Percentiles rank a stretch among this genome's conserved stretches.
Conservation (phyloP, 2,329 filamentous ascomycete genomes). For the Paecilomyces formosus region DNA sequence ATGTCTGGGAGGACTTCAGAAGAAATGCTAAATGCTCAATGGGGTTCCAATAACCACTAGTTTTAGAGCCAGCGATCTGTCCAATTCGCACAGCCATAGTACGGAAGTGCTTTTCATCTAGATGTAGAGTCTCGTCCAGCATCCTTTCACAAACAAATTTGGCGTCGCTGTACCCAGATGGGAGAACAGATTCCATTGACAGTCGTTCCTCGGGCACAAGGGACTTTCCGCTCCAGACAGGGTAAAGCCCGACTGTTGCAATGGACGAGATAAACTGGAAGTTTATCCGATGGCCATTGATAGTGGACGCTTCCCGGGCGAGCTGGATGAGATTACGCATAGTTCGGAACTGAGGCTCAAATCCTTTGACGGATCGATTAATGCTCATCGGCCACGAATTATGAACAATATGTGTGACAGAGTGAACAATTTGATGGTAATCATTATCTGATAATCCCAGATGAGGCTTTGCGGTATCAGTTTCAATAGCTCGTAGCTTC, state of each 20-base stretch:
- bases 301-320: slow-evolving; percentile 25
- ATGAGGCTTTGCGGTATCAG: slow-evolving; percentile 40
- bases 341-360: slow-evolving; percentile 28
- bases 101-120: slow-evolving; percentile 36
- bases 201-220: slow-evolving; percentile 40
- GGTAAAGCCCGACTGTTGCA: slow-evolving; percentile 28
- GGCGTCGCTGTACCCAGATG: slow-evolving; percentile 46
- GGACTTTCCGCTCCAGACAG: slow-evolving; percentile 12
- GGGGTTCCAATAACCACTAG: slow-evolving; percentile 49
- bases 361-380: slow-evolving; percentile 8
- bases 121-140: slow-evolving; percentile 41
- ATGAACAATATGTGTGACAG: slow-evolving; percentile 41
- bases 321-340: slow-evolving; percentile 46
- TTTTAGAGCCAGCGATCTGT: slow-evolving; percentile 46
- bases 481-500: slow-evolving; percentile 42
- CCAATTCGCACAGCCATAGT: slow-evolving; percentile 40
- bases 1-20: slow-evolving; percentile 43
- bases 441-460: slow-evolving; percentile 40
- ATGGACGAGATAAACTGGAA: slow-evolving; percentile 40
- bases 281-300: slow-evolving; percentile 12
- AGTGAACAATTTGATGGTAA: slow-evolving; percentile 31
- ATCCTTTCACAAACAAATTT: slow-evolving; percentile 47
- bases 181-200: slow-evolving; percentile 32
- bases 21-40: slow-evolving; percentile 46
- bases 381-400: slow-evolving; percentile 24